Percentiles rank a stretch among this genome's conserved stretches.
phyloP scores from a whole-genome alignment of 192 early-diverging fungal species.

The Umbelopsis vinacea region DNA sequence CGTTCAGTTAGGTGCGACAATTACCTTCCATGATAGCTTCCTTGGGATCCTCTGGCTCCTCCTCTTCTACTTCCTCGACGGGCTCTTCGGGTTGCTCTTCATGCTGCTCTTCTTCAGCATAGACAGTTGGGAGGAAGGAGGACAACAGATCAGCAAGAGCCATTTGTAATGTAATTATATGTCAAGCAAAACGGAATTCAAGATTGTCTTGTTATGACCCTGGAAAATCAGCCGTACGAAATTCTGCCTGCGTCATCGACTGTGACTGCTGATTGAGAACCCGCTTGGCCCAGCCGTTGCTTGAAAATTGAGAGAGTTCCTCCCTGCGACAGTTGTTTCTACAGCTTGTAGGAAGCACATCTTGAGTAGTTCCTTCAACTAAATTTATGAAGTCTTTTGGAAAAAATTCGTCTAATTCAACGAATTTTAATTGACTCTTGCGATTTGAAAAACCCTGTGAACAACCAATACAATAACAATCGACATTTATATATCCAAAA shows the following conservation, averaged over 20 bases:
- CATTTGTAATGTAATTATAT: constrained; percentile 25
- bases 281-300: neutral
- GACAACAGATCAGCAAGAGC: constrained; percentile 42
- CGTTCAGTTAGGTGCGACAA: neutral
- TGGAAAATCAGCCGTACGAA: constrained; percentile 14
- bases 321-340: too few species aligned
- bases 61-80: constrained; percentile 48
- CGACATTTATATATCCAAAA: too few species aligned
- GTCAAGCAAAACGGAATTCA: constrained; percentile 23
- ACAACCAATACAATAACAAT: too few species aligned
- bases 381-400: too few species aligned
- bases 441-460: too few species aligned
- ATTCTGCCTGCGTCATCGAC: constrained; percentile 17
- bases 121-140: constrained; percentile 60
- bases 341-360: too few species aligned
- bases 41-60: constrained; percentile 63
- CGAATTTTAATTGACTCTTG: too few species aligned
- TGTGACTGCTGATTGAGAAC: neutral
- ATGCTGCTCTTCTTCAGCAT: constrained; percentile 60
- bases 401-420: too few species aligned
- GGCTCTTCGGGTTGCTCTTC: constrained; percentile 48
- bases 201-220: constrained; percentile 19
- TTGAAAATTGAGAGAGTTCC: too few species aligned
- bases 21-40: constrained; percentile 64
- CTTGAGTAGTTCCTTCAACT: too few species aligned